Percentiles rank a stretch among this genome's conserved stretches.
These are phyloP conservation scores for Suhomyces tanzawaensis DNA, from an alignment of 805 yeast species.

Conservation along the genomic window DNA sequence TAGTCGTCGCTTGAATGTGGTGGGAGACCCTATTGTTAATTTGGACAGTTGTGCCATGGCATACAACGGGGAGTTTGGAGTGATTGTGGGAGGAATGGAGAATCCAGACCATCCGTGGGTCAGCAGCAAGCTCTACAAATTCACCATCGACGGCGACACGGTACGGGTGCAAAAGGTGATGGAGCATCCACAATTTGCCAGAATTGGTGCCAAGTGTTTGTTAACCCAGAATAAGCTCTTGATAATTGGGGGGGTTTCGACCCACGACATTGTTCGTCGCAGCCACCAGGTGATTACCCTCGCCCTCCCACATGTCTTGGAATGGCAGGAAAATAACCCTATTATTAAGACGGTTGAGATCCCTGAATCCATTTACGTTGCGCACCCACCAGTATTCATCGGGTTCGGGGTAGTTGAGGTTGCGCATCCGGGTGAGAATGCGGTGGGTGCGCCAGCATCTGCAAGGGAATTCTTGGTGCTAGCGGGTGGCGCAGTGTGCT, in stretches of 20 bases:
- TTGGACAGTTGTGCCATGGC: slow-evolving; percentile 37
- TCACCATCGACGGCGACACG: slow-evolving; percentile 18
- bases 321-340: slow-evolving; percentile 3
- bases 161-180: slow-evolving; percentile 8
- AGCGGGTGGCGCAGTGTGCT: slow-evolving; percentile 82
- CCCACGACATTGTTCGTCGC: slow-evolving; percentile 29
- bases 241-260: slow-evolving; percentile 59
- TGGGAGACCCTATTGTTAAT: slow-evolving; percentile 19
- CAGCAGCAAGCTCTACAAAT: slow-evolving; percentile 33
- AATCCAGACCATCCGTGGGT: slow-evolving; percentile 27
- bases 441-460: slow-evolving; percentile 7
- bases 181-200: slow-evolving; percentile 31
- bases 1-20: slow-evolving; percentile 16
- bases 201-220: slow-evolving; percentile 49
- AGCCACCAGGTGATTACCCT: slow-evolving; percentile 29
- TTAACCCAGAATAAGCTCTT: slow-evolving; percentile 35
- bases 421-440: neutral
- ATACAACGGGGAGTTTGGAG: slow-evolving; percentile 34
- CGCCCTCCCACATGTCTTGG: too few species aligned
- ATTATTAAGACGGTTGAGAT: slow-evolving; percentile 25
- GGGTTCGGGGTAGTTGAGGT: slow-evolving; percentile 46
- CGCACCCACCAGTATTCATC: slow-evolving; percentile 47
- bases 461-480: slow-evolving; percentile 25
- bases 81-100: slow-evolving; percentile 49
- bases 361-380: slow-evolving; percentile 35